Evolutionary conservation across 1,284 basidiomycete genomes (phyloP).

Genomic region (Melampsora larici-populina): DNA sequence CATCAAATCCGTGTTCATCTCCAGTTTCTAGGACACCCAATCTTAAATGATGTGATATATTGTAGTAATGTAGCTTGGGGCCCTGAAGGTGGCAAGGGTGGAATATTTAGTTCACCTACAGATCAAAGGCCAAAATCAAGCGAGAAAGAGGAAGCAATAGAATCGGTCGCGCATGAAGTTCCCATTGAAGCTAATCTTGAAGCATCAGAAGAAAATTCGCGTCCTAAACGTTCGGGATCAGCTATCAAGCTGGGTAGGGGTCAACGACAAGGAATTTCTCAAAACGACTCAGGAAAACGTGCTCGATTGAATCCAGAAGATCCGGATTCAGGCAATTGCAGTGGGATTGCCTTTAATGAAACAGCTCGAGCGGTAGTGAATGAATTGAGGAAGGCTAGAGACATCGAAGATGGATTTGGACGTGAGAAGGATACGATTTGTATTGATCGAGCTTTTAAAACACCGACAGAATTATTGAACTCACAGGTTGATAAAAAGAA

Average conservation of each 20-base stretch:
- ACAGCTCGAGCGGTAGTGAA: slow-evolving; percentile 22
- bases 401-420: slow-evolving; percentile 41
- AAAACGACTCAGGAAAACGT: slow-evolving; percentile 12
- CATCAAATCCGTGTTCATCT: slow-evolving; percentile 95
- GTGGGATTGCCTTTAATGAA: slow-evolving; percentile 37
- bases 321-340: slow-evolving; percentile 36
- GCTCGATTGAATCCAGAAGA: slow-evolving; percentile 34
- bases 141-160: background rate
- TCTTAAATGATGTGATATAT: slow-evolving; percentile 62
- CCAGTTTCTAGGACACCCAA: slow-evolving; percentile 87
- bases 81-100: slow-evolving; percentile 69
- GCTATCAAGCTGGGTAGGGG: slow-evolving; percentile 23
- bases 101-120: slow-evolving; percentile 53
- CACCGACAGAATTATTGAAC: slow-evolving; percentile 8
- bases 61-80: slow-evolving; percentile 75
- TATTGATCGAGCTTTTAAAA: slow-evolving; percentile 39
- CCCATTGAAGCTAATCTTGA: background rate
- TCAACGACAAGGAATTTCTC: slow-evolving; percentile 30
- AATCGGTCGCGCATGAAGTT: background rate
- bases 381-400: slow-evolving; percentile 40
- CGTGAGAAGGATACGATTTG: slow-evolving; percentile 32
- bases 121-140: background rate
- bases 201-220: background rate
- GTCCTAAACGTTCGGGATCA: slow-evolving; percentile 11
- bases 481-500: background rate